Base-by-base conservation (phyloP, 179 eudicot genomes). In the Camellia oleifera region DNA sequence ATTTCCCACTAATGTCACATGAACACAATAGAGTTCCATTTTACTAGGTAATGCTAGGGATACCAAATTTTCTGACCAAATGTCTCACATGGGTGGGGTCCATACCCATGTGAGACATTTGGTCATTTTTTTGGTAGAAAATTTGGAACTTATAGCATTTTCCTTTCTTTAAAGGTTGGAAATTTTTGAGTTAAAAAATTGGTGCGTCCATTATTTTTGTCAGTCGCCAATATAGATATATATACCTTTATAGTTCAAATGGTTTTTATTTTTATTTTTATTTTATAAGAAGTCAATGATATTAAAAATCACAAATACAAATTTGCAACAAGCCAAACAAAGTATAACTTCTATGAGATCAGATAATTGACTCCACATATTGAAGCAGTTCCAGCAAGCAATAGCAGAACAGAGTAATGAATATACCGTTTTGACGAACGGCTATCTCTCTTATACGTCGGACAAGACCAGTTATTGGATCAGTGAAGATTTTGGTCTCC, bases 371-470 rank as follows among this genome's bases (percentile, higher is more conserved):
- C 40, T 13, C 7, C n/a, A 10, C 3, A 65, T 45, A 23, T 50
- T 44, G 42, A n/a, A 65, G 57, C n/a, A 57, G 32, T 71, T 44
- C 3, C 45, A 26, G 44, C 66, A 3, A 32, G 23, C 20, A 65
- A 52, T 7, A 44, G 61, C 52, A 48, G 2, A 10, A 63, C 23
- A 26, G 14, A 23, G 7, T 32, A 44, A 4, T 45, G 20, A 6
- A n/a, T 73, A 50, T 86, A 93, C 98, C 98, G 83, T 93, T 86
- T 81, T 89, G 66, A 15, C 98, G 92, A 40, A 95, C 42, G 5
- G 95, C 98, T 67, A 95, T 79, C 88, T 95, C 98, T 87, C 98
- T 90, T 57, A 95, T 79, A 56, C 98, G 95, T 48, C 94, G 89
- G 15, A 92, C 90, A 50, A 95, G 89, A 72, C 98, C 98, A 60